Percentiles rank a stretch among this genome's conserved stretches.
Evolutionary conservation across 768 basidiomycete species (phyloP).

Genomic region (Symmetrospora coprosmae): DNA sequence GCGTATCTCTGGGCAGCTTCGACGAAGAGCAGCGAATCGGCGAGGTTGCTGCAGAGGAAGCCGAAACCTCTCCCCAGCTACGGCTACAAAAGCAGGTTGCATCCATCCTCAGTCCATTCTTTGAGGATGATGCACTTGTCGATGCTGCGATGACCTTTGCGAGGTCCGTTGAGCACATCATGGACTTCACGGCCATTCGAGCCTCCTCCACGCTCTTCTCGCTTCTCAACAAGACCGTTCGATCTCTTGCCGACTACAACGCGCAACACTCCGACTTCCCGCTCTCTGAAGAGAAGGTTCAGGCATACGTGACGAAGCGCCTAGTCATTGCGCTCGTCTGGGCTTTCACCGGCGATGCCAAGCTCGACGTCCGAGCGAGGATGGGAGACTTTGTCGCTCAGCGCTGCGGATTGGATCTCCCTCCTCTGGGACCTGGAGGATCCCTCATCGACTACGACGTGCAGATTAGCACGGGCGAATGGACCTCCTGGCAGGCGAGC

Average conservation of each 20-base stretch:
- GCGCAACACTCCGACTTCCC: slow-evolving; percentile 90
- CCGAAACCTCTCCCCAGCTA: slow-evolving; percentile 39
- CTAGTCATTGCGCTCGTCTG: slow-evolving; percentile 84
- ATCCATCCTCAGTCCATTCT: slow-evolving; percentile 57
- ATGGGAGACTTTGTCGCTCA: slow-evolving; percentile 75
- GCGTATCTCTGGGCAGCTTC: slow-evolving; percentile 67
- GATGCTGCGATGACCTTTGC: slow-evolving; percentile 63
- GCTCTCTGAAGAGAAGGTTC: slow-evolving; percentile 62
- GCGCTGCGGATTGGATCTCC: slow-evolving; percentile 79
- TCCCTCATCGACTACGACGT: slow-evolving; percentile 95
- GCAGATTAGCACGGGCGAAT: slow-evolving; percentile 66
- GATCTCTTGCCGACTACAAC: slow-evolving; percentile 89
- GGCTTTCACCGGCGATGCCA: slow-evolving; percentile 97
- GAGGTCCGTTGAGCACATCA: slow-evolving; percentile 82
- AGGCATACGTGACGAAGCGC: slow-evolving; percentile 80
- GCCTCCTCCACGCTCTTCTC: slow-evolving; percentile 94
- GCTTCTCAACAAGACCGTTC: slow-evolving; percentile 84
- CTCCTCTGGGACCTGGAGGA: slow-evolving; percentile 54
- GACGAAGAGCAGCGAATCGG: slow-evolving; percentile 46
- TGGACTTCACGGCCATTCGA: slow-evolving; percentile 88
- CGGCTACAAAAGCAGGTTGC: slow-evolving; percentile 51
- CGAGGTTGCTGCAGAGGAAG: background rate
- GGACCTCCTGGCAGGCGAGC: slow-evolving; percentile 78
- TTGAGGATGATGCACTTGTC: slow-evolving; percentile 67
- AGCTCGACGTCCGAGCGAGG: slow-evolving; percentile 68